Percentiles rank a stretch among this genome's conserved stretches.
Evolutionary conservation across 2,329 filamentous ascomycete species (phyloP).

Genomic region (Coniochaeta sp.): DNA sequence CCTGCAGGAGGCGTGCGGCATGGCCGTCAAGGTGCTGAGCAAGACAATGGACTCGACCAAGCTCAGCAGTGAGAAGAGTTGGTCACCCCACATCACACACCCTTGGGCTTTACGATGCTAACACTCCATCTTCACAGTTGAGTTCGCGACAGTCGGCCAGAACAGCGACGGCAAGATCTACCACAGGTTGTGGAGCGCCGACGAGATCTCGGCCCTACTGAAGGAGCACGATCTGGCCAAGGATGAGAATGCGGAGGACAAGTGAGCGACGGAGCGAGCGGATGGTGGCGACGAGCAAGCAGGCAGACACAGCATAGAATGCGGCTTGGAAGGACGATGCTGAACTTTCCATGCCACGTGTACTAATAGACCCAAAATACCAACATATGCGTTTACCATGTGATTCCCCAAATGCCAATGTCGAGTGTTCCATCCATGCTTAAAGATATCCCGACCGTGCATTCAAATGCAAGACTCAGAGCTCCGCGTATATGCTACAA

Average conservation of each 20-base stretch:
- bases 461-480: no score
- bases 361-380: slow-evolving; percentile 18
- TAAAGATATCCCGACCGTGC: no score
- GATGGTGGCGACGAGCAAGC: no score
- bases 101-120: slow-evolving; percentile 8
- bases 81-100: slow-evolving; percentile 28
- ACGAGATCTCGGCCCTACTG: slow-evolving; percentile 89
- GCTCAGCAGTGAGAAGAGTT: slow-evolving; percentile 98
- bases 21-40: slow-evolving; percentile 97
- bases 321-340: slow-evolving; percentile 1
- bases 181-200: slow-evolving; percentile 93
- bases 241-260: slow-evolving; percentile 65
- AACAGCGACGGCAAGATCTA: slow-evolving; percentile 95
- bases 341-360: slow-evolving; percentile 15
- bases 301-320: no score
- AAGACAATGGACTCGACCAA: slow-evolving; percentile 99
- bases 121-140: slow-evolving; percentile 53
- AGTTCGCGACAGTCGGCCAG: slow-evolving; percentile 96
- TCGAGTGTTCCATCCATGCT: no score
- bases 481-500: no score
- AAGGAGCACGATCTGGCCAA: slow-evolving; percentile 96
- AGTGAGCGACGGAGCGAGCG: slow-evolving; percentile 34
- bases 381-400: not conserved
- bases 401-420: slow-evolving; percentile 9
- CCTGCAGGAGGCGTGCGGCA: slow-evolving; percentile 89